Conservation (phyloP, 192 early-diverging fungal species). For the Pilaira anomala region DNA sequence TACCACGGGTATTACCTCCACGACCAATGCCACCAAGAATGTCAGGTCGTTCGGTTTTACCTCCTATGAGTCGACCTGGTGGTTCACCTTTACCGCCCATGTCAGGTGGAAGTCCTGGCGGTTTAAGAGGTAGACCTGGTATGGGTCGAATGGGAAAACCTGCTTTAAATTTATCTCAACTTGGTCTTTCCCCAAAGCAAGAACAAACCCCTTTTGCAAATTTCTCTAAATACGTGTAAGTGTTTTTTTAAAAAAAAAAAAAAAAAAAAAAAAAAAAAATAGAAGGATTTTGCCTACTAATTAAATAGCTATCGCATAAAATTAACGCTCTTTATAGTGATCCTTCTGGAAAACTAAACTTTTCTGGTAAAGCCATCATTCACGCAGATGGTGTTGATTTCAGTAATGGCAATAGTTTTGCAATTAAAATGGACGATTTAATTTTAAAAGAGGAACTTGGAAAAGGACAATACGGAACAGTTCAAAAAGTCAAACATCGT, state of each 20-base stretch:
- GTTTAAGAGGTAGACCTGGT: conserved; percentile 14
- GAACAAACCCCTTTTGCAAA: conserved; percentile 58
- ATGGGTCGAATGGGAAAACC: conserved; percentile 10
- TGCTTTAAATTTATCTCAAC: conserved; percentile 27
- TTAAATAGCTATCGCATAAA: too few relatives aligned
- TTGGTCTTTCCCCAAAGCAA: conserved; percentile 24
- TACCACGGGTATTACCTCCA: background rate
- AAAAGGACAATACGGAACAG: conserved; percentile 91
- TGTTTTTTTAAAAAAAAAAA: background rate
- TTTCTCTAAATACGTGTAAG: conserved; percentile 68
- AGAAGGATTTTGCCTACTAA: background rate
- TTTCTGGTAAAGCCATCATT: conserved; percentile 88
- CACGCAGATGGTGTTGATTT: conserved; percentile 92
- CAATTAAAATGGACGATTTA: conserved; percentile 86
- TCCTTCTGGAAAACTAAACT: conserved; percentile 84
- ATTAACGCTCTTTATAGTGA: conserved; percentile 66
- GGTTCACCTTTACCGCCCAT: conserved; percentile 20
- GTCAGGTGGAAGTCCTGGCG: conserved; percentile 3
- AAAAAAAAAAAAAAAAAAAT: background rate
- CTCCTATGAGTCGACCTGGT: conserved; percentile 24
- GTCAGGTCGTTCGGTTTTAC: conserved; percentile 20
- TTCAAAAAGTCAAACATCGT: conserved; percentile 84
- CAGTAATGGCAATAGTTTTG: conserved; percentile 80
- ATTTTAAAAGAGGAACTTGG: conserved; percentile 75
- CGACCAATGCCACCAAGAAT: conserved; percentile 5